Base-by-base conservation (phyloP, 352 stramenopile genomes). In the Phytophthora chlamydospora region DNA sequence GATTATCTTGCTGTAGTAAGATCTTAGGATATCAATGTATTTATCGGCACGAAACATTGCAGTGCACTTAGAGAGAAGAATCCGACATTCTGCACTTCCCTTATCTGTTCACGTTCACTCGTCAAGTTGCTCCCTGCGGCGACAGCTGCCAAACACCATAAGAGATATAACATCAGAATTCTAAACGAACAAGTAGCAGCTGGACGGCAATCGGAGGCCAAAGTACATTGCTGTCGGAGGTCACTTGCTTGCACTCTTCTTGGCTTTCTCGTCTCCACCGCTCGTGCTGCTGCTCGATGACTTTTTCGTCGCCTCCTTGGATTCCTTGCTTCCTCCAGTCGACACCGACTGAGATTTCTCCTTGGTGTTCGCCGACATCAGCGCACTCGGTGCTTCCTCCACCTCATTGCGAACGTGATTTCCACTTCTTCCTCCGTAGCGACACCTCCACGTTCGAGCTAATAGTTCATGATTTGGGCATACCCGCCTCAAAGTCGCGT, bases 401-500 rank as follows among this genome's bases (percentile, higher is more conserved):
- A 79, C 62, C 27, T 83, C 76, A 38, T 88, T 86, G 85, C 79
- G 29, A 89, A 85, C 32, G 71, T 60, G 42, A 93, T 85, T 50
- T 89, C 83, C 5, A 66, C 66, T 13, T 76, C 76, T 6, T 85
- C 76, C 16, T 87, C 75, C 17, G 62, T 74, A 17, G 57, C 13
- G 41, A 72, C 61, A 32, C 69, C 73, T 0, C 85, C 59, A 11
- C 75, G 75, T 14, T 86, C 78, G 24, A 90, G 70, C 75, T 68
- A 93, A 49, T 81, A 89, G 49, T 84, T 85, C 79, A 89, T 91
- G 46, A 64, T 78, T 13, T 40, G 53, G 1, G 64, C 66, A 27
- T 65, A 81, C 12, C 78, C 75, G 82, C 71, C 40, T 95, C 81
- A 60, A 93, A 91, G 64, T 95, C 88, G 21, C 88, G 76, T 1